Conservation (phyloP, 176 grass and related monocot genomes). For the Hordeum vulgare region MorexV3_pseudomolecules_assembly NC_058524.1:608039780-608040279, state of each 20-base stretch:
- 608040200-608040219: constrained; percentile 62
- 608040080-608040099: no score
- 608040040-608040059: neutral
- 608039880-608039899: constrained; percentile 47
- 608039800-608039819: constrained; percentile 46
- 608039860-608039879: constrained; percentile 29
- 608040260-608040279: constrained; percentile 30
- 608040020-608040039: constrained; percentile 29
- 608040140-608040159: constrained; percentile 55
- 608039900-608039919: constrained; percentile 49
- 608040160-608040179: constrained; percentile 25
- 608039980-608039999: no score
- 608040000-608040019: neutral
- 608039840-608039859: neutral
- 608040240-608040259: constrained; percentile 51
- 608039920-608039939: constrained; percentile 20
- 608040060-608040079: neutral
- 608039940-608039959: neutral
- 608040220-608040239: constrained; percentile 52
- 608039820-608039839: neutral
- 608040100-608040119: constrained; percentile 27
- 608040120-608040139: constrained; percentile 38
- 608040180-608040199: constrained; percentile 37
- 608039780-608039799: constrained; percentile 35
- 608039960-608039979: constrained; percentile 9